Base-by-base conservation (phyloP, 345 rosid genomes). In the Arabis alpina region DNA sequence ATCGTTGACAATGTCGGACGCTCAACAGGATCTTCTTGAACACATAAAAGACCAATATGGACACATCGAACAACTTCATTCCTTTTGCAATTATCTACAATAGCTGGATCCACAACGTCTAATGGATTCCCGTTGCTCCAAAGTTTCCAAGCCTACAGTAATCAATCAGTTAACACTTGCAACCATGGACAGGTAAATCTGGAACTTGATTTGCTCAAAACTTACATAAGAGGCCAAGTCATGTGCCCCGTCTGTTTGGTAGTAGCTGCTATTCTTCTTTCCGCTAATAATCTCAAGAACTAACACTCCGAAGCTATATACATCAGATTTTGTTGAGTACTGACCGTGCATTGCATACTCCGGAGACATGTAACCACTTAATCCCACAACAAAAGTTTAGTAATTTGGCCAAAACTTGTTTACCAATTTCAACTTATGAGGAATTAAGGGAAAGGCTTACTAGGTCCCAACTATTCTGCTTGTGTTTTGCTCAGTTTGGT, bases 391-490 rank as follows among this genome's bases (percentile, higher is more conserved):
- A 45, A 36, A 67, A 39, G 2, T 28, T 49, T 47, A 5, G 8
- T 39, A 24, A 10, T 1, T 58, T 51, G 23, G 2, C 10, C 4
- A 16, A 34, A 4, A 16, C 4, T 2, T 37, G 15, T 48, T 27
- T 3, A 2, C 2, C 19, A 62, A 36, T 8, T 30, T 15, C 14
- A 56, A 36, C 2, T 53, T 34, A 41, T 5, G 44, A n/a, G n/a
- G n/a, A n/a, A n/a, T n/a, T n/a, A n/a, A n/a, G n/a, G 1, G 28
- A n/a, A 65, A 66, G 65, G 48, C 79, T 79, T 81, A 87, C 96
- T 40, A 80, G 47, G 93, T 87, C 12, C 91, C 90, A 2, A 84
- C 84, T 1, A 87, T 70, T 59, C 81, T 72, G 39, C 58, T 73
- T 4, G 96, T 89, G 24, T 57, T 83, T 61, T 63, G 74, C 19